Evolutionary conservation across 23 red algal species (phyloP).

Genomic region (Agarophyton chilense): DNA sequence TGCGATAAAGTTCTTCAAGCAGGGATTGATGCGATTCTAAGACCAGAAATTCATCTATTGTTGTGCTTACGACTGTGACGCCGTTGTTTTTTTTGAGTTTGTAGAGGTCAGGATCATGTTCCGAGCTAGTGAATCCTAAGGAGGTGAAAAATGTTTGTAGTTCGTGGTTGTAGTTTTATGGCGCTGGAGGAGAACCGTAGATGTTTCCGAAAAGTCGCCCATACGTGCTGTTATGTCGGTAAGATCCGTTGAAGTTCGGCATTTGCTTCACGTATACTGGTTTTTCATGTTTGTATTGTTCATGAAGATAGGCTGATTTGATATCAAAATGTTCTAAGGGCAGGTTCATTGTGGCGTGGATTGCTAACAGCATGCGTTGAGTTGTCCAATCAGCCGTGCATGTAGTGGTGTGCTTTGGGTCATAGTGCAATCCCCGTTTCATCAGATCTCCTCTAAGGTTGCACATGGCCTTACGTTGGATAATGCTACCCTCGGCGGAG

Average conservation of each 20-base stretch:
- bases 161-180: constrained; percentile 6
- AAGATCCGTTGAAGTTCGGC: too few species aligned
- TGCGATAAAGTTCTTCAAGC: background rate
- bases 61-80: too few species aligned
- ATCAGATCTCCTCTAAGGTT: too few species aligned
- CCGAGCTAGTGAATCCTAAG: background rate
- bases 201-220: background rate
- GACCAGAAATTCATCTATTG: background rate
- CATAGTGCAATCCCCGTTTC: constrained; percentile 49
- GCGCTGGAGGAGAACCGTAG: background rate
- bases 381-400: constrained; percentile 19
- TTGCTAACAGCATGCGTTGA: constrained; percentile 1
- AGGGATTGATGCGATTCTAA: background rate
- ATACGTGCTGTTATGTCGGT: background rate
- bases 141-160: background rate
- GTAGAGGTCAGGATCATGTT: too few species aligned
- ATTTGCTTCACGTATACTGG: too few species aligned
- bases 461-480: constrained; percentile 12
- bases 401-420: constrained; percentile 8
- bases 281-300: too few species aligned
- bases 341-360: background rate
- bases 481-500: background rate
- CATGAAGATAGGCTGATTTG: too few species aligned
- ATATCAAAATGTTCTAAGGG: too few species aligned
- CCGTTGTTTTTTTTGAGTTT: too few species aligned